Percentiles rank a stretch among this genome's conserved stretches.
Conservation (phyloP, 2,329 filamentous ascomycete species). For the Diplodia mutila region DNA sequence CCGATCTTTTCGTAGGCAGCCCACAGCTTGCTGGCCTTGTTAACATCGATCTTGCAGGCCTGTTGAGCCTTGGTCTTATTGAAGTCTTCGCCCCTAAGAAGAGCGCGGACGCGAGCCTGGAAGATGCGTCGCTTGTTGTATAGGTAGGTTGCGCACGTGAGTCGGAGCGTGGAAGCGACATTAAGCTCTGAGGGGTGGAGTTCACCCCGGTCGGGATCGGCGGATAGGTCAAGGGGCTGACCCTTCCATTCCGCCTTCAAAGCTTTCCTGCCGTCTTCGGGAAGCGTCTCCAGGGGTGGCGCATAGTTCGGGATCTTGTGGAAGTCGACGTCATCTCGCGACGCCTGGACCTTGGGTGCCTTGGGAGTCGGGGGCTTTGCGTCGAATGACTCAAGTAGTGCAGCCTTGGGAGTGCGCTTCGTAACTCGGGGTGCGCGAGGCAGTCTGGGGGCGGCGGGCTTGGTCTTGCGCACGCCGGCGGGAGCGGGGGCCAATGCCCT, state of each 20-base stretch:
- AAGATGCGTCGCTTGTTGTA: conserved; percentile 95
- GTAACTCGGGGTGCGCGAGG: conserved; percentile 40
- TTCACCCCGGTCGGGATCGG: conserved; percentile 69
- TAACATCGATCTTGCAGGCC: conserved; percentile 97
- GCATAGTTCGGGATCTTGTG: conserved; percentile 71
- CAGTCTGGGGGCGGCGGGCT: conserved; percentile 39
- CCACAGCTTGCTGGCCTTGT: conserved; percentile 94
- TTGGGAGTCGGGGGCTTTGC: conserved; percentile 44
- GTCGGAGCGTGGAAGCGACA: conserved; percentile 76
- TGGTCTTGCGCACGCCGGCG: conserved; percentile 38
- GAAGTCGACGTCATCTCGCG: conserved; percentile 83
- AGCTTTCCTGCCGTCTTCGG: conserved; percentile 61
- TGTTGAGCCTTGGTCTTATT: conserved; percentile 95
- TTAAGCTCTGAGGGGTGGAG: conserved; percentile 78
- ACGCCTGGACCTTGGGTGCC: conserved; percentile 68
- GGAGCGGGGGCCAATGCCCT: conserved; percentile 45
- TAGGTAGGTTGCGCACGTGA: conserved; percentile 86
- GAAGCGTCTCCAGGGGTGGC: conserved; percentile 69
- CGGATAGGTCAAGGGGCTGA: conserved; percentile 72
- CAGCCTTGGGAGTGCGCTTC: conserved; percentile 41
- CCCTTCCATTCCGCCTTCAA: conserved; percentile 90
- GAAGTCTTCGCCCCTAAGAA: conserved; percentile 76
- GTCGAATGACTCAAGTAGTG: conserved; percentile 43
- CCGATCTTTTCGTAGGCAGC: conserved; percentile 83
- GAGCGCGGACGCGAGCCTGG: conserved; percentile 69